These are phyloP conservation scores for Penicillium thymicola DNA, from an alignment of 2,329 filamentous ascomycete genomes.

Conservation along the genomic window DNA sequence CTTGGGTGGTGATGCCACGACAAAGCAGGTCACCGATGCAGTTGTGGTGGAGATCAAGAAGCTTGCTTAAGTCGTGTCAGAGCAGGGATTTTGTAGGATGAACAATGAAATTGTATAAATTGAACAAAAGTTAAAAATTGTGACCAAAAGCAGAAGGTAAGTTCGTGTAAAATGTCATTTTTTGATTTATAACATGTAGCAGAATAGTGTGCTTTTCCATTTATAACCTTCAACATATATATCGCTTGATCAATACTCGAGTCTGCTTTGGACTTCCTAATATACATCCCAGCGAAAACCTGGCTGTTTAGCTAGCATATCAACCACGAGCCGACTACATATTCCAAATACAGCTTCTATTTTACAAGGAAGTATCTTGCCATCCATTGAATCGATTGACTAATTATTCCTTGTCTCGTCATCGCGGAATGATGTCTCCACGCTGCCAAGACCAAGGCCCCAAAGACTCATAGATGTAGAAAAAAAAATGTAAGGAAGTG, in stretches of 20 bases:
- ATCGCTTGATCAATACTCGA: neutral
- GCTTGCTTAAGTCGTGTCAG: constrained; percentile 25
- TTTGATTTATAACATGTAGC: neutral
- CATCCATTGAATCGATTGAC: constrained; percentile 21
- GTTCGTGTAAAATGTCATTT: neutral
- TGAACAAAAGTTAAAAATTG: neutral
- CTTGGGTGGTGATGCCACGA: constrained; percentile 57
- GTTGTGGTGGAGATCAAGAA: constrained; percentile 53
- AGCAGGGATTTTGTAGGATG: neutral
- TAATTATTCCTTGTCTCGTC: constrained; percentile 3
- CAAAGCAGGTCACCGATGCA: constrained; percentile 58
- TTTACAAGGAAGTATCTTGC: neutral
- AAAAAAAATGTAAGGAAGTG: constrained; percentile 5
- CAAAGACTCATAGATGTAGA: neutral
- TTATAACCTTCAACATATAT: neutral
- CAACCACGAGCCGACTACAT: neutral
- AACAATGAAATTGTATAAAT: neutral
- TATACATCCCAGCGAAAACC: neutral
- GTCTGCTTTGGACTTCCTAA: neutral
- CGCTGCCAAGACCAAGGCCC: neutral
- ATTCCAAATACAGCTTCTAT: neutral
- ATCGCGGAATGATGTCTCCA: constrained; percentile 1
- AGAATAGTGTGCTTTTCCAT: no score
- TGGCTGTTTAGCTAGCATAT: neutral
- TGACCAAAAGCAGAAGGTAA: neutral